Conservation (phyloP, 345 rosid genomes). For the Eucalyptus decipiens region DNA sequence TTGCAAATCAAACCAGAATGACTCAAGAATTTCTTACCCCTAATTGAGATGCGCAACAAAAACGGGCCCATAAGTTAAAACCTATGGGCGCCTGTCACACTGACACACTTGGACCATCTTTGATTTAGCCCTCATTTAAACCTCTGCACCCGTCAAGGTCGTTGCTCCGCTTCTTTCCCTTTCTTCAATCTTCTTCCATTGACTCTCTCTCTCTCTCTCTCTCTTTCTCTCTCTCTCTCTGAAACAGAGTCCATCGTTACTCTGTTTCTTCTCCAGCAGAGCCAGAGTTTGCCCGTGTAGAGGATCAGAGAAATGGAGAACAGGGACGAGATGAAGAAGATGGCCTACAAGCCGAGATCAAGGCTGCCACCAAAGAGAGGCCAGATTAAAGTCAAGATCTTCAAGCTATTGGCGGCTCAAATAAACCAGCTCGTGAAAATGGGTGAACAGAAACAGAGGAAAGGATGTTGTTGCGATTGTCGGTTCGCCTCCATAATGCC, state of each 20-base stretch:
- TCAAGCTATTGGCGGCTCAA: neutral
- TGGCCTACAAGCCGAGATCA: neutral
- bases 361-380: slow-evolving; percentile 4
- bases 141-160: too few species aligned
- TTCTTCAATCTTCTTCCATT: too few species aligned
- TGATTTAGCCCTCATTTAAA: too few species aligned
- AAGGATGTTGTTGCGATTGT: neutral
- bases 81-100: too few species aligned
- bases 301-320: neutral
- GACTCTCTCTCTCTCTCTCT: neutral
- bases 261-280: neutral
- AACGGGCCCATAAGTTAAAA: too few species aligned
- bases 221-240: neutral
- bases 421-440: neutral
- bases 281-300: neutral
- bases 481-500: neutral
- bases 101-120: too few species aligned
- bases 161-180: too few species aligned
- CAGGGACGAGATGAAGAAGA: neutral
- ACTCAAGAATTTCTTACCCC: too few species aligned
- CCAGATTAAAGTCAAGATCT: neutral
- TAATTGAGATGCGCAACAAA: too few species aligned
- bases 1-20: too few species aligned
- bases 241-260: neutral
- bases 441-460: neutral